phyloP scores from a whole-genome alignment of 2,329 filamentous ascomycete species.

The Stachybotrys chartarum region DNA sequence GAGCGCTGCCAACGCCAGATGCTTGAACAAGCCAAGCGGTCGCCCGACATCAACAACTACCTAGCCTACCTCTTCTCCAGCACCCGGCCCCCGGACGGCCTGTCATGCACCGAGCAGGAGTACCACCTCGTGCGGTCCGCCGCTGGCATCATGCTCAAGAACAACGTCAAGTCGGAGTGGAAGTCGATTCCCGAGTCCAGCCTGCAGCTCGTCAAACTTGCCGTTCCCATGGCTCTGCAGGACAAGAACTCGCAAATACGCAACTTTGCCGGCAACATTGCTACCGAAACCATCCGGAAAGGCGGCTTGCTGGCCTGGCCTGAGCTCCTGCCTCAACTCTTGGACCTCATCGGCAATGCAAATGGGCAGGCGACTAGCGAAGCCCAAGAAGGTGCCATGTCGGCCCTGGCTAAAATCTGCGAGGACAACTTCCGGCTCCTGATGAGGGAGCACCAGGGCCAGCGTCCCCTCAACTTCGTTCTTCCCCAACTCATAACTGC shows the following conservation, averaged over 20 bases:
- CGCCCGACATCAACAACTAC: constrained; percentile 96
- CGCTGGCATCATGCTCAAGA: constrained; percentile 92
- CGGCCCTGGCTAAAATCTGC: constrained; percentile 88
- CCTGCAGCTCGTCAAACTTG: constrained; percentile 70
- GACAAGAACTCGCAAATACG: constrained; percentile 79
- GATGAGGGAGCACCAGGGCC: constrained; percentile 80
- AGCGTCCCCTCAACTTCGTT: constrained; percentile 80
- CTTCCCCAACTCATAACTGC: constrained; percentile 88
- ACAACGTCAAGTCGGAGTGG: constrained; percentile 73
- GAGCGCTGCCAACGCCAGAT: constrained; percentile 51
- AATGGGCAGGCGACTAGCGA: constrained; percentile 59
- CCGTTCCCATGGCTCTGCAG: constrained; percentile 71
- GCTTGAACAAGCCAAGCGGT: constrained; percentile 80
- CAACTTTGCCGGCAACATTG: constrained; percentile 84
- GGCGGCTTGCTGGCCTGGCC: constrained; percentile 89
- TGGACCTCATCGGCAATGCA: constrained; percentile 70
- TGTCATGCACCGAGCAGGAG: constrained; percentile 51
- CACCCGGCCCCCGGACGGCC: constrained; percentile 50
- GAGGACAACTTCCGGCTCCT: constrained; percentile 88
- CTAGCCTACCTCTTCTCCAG: constrained; percentile 84
- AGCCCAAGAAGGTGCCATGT: constrained; percentile 89
- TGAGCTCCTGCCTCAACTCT: constrained; percentile 75
- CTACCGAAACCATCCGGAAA: constrained; percentile 81
- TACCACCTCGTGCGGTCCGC: constrained; percentile 76
- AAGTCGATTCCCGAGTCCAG: constrained; percentile 68